Percentiles rank a stretch among this genome's conserved stretches.
phyloP scores from a whole-genome alignment of 495 filamentous ascomycete genomes.

The Immersiella caudata region DNA sequence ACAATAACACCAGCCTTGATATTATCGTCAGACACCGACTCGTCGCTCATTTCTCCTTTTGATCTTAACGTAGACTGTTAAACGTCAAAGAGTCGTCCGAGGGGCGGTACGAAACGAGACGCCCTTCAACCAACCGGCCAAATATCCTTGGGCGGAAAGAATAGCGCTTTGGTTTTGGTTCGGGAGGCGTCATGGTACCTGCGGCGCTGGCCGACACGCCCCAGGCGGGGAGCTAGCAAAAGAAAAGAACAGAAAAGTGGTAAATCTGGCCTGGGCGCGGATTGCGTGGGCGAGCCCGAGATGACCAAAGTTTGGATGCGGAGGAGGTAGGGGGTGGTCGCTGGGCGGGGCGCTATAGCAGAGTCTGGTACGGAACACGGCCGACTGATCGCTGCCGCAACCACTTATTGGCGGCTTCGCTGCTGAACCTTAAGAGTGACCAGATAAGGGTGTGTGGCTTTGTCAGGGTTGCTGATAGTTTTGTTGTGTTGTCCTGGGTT shows the following conservation, averaged over 20 bases:
- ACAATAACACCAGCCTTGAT: not conserved
- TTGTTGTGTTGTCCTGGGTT: not conserved
- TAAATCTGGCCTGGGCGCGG: not conserved
- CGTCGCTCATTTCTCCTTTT: not conserved
- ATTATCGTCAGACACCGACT: not conserved
- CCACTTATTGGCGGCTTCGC: not conserved
- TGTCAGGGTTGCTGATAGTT: not conserved
- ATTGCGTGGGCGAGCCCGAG: not conserved
- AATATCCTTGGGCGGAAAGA: not conserved
- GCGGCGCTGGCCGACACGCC: not conserved
- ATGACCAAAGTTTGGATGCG: conserved; percentile 16
- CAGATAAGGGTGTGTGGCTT: not conserved
- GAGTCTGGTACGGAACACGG: conserved; percentile 1
- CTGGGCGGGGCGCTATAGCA: not conserved
- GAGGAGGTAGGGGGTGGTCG: conserved; percentile 6
- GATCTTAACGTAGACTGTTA: not conserved
- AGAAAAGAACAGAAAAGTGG: not conserved
- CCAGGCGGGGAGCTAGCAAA: not conserved
- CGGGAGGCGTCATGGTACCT: not conserved
- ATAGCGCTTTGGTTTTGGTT: not conserved
- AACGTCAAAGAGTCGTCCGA: conserved; percentile 12
- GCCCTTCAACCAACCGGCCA: not conserved
- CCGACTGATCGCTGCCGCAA: conserved; percentile 5
- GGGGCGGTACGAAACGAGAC: conserved; percentile 1
- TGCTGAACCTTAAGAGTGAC: not conserved